Percentiles rank a stretch among this genome's conserved stretches.
Conservation (phyloP, 768 basidiomycete genomes). For the Lactarius indigo region DNA sequence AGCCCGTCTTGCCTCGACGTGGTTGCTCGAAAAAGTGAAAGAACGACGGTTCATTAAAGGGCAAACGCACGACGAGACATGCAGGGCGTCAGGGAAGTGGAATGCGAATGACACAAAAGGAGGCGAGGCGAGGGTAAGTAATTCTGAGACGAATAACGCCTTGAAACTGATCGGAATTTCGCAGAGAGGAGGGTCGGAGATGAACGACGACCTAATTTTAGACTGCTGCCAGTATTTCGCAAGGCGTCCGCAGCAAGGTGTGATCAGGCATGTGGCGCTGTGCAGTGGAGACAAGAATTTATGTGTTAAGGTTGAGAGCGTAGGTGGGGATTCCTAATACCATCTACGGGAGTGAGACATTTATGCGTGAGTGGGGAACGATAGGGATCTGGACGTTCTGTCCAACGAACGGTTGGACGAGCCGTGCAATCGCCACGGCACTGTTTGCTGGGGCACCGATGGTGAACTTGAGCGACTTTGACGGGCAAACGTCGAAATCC, state of each 20-base stretch:
- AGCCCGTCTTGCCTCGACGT: slow-evolving; percentile 48
- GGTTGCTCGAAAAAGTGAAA: slow-evolving; percentile 61
- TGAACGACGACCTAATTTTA: slow-evolving; percentile 67
- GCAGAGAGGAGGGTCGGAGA: slow-evolving; percentile 34
- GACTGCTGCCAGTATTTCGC: slow-evolving; percentile 71
- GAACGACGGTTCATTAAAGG: slow-evolving; percentile 54
- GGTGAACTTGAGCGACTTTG: slow-evolving; percentile 40
- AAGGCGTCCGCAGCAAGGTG: slow-evolving; percentile 32
- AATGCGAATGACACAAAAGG: slow-evolving; percentile 43
- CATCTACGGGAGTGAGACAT: background rate
- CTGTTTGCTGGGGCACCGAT: slow-evolving; percentile 40
- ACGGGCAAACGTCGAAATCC: slow-evolving; percentile 23
- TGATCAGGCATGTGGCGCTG: slow-evolving; percentile 42
- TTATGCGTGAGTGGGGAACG: background rate
- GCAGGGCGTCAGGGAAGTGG: slow-evolving; percentile 59
- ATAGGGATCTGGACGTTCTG: slow-evolving; percentile 22
- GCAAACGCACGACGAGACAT: slow-evolving; percentile 62
- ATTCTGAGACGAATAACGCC: background rate
- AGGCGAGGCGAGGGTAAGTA: slow-evolving; percentile 36
- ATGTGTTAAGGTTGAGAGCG: slow-evolving; percentile 47
- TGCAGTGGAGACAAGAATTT: slow-evolving; percentile 71
- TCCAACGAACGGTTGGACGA: slow-evolving; percentile 34
- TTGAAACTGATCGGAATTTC: background rate
- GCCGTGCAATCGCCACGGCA: slow-evolving; percentile 47
- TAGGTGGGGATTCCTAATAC: slow-evolving; percentile 12